Percentiles rank a stretch among this genome's conserved stretches.
Evolutionary conservation across 148 eudicot genomes (phyloP).

Genomic region (Rhododendron williamsianum): DNA sequence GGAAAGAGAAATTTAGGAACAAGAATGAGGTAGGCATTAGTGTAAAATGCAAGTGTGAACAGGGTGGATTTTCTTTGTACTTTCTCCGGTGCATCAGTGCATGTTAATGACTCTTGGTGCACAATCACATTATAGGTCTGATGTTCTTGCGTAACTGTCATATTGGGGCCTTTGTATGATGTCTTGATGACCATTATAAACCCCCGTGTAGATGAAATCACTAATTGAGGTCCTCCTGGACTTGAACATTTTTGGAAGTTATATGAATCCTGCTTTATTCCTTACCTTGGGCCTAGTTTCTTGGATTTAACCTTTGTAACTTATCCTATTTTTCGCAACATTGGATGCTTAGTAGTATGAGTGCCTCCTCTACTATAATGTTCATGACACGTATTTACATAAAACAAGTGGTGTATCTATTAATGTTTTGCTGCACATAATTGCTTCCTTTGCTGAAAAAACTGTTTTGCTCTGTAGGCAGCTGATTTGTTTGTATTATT

Average conservation of each 20-base stretch:
- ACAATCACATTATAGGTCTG: not conserved
- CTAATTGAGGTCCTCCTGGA: not conserved
- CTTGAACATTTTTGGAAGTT: not conserved
- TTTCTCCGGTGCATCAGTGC: not conserved
- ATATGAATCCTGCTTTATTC: not conserved
- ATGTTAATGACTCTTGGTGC: not conserved
- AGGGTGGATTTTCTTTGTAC: not conserved
- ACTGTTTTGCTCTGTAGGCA: conserved; percentile 44
- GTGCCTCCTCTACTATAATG: too few species aligned
- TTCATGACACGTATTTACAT: not conserved
- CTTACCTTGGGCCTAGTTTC: not conserved
- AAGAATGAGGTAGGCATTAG: not conserved
- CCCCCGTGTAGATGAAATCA: not conserved
- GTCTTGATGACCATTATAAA: not conserved
- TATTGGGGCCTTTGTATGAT: not conserved
- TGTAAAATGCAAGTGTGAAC: not conserved
- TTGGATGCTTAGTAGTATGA: not conserved
- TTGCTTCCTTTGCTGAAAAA: not conserved
- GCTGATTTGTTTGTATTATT: conserved; percentile 67
- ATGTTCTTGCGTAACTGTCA: not conserved
- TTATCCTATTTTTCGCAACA: not conserved
- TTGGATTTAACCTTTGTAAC: not conserved
- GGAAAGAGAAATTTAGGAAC: not conserved
- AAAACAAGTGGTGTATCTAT: not conserved
- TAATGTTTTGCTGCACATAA: too few species aligned